phyloP scores from a whole-genome alignment of 2,329 filamentous ascomycete species.

The Lasiodiplodia gonubiensis region DNA sequence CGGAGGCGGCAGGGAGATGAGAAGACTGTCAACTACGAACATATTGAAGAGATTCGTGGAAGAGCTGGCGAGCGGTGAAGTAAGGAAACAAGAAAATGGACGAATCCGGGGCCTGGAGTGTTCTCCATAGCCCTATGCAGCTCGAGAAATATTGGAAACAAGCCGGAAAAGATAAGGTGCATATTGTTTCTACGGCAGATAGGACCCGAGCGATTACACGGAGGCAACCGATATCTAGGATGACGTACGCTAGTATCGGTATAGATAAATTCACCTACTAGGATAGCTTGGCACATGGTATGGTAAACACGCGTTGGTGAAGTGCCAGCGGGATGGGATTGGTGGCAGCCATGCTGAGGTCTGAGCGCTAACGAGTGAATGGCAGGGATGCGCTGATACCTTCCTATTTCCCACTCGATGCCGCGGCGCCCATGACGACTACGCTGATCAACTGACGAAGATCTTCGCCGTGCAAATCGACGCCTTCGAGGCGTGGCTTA shows the following conservation, averaged over 20 bases:
- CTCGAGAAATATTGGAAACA: background rate
- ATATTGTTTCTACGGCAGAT: background rate
- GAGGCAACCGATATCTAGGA: background rate
- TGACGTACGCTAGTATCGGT: background rate
- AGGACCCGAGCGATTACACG: conserved; percentile 5
- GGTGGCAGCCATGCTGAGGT: background rate
- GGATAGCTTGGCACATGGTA: conserved; percentile 3
- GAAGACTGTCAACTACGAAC: background rate
- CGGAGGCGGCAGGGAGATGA: background rate
- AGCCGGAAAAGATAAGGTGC: background rate
- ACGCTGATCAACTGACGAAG: background rate
- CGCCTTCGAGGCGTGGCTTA: conserved; percentile 2
- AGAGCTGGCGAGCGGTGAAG: background rate
- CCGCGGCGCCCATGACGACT: background rate
- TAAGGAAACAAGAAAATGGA: background rate
- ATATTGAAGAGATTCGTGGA: background rate
- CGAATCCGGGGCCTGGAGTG: background rate
- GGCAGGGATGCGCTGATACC: conserved; percentile 23
- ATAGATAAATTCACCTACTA: background rate
- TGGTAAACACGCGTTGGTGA: background rate
- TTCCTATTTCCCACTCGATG: background rate
- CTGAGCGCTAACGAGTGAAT: background rate
- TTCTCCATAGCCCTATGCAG: conserved; percentile 7
- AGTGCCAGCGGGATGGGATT: background rate
- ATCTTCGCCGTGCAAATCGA: background rate